phyloP scores from a whole-genome alignment of 1,284 basidiomycete genomes.

The Prillingera fragicola region DNA sequence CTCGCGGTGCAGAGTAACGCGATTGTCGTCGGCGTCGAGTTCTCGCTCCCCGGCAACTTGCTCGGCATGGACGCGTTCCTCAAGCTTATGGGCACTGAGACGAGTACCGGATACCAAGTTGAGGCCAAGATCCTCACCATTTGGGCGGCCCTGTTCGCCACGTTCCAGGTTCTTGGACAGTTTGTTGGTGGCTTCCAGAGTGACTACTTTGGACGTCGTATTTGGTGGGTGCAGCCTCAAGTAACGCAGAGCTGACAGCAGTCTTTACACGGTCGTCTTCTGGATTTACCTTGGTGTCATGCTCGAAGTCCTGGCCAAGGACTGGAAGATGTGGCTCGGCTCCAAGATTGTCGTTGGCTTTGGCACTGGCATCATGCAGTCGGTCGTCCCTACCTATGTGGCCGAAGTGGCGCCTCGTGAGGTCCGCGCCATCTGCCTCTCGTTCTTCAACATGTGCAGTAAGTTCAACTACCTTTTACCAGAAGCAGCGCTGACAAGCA shows the following conservation, averaged over 20 bases:
- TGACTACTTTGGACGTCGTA: slow-evolving; percentile 18
- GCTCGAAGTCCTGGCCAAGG: slow-evolving; percentile 17
- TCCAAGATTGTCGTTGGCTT: slow-evolving; percentile 22
- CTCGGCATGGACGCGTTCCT: slow-evolving; percentile 16
- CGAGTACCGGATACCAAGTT: slow-evolving; percentile 9
- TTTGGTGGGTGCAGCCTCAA: too few species aligned
- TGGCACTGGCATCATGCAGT: slow-evolving; percentile 16
- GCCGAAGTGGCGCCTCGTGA: slow-evolving; percentile 24
- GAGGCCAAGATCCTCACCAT: slow-evolving; percentile 8
- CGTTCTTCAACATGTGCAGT: slow-evolving; percentile 13
- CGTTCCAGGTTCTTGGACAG: slow-evolving; percentile 18
- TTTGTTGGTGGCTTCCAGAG: slow-evolving; percentile 3
- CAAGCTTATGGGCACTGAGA: slow-evolving; percentile 10
- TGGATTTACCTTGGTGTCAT: slow-evolving; percentile 19
- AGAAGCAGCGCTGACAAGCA: neutral
- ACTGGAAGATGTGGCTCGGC: slow-evolving; percentile 19
- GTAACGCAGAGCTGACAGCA: too few species aligned
- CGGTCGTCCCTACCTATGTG: slow-evolving; percentile 17
- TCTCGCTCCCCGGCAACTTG: slow-evolving; percentile 16
- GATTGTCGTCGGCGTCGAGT: slow-evolving; percentile 18
- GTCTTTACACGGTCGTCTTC: slow-evolving; percentile 19
- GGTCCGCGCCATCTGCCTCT: slow-evolving; percentile 14
- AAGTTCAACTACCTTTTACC: neutral
- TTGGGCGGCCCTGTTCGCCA: slow-evolving; percentile 16
- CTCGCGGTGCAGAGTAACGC: slow-evolving; percentile 17